phyloP scores from a whole-genome alignment of 108 stramenopile genomes.

The Cylindrotheca fusiformis region DNA sequence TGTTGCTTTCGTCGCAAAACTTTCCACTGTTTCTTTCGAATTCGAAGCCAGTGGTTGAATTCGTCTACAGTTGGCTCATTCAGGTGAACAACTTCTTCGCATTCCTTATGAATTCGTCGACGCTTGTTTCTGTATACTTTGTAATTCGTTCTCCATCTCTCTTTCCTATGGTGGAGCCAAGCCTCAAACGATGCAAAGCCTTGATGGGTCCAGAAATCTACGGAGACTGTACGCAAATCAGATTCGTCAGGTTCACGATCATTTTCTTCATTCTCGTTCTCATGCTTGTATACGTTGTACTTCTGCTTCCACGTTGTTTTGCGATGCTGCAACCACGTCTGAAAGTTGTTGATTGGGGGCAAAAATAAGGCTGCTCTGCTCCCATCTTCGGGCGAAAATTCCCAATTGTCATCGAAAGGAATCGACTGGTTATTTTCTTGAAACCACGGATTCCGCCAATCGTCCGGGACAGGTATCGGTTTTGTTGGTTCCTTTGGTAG shows the following conservation, averaged over 20 bases:
- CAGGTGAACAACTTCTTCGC: conserved; percentile 63
- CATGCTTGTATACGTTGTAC: conserved; percentile 37
- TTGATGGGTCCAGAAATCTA: conserved; percentile 67
- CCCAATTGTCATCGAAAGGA: conserved; percentile 45
- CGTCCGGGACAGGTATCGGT: neutral
- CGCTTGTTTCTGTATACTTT: conserved; percentile 54
- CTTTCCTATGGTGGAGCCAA: conserved; percentile 45
- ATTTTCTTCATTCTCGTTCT: conserved; percentile 21
- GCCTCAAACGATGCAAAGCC: conserved; percentile 54
- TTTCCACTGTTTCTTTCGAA: conserved; percentile 70
- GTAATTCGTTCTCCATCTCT: conserved; percentile 60
- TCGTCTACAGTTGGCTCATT: conserved; percentile 7
- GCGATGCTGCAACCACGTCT: conserved; percentile 42
- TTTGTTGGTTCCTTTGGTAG: neutral
- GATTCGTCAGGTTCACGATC: conserved; percentile 1
- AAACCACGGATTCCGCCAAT: conserved; percentile 25
- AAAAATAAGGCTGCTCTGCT: conserved; percentile 24
- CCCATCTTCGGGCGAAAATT: conserved; percentile 49
- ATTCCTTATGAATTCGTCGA: conserved; percentile 51
- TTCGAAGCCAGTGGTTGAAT: conserved; percentile 60
- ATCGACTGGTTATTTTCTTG: conserved; percentile 5
- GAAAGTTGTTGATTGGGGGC: conserved; percentile 19
- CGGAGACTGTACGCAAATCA: conserved; percentile 18
- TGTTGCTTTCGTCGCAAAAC: conserved; percentile 60
- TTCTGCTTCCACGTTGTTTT: conserved; percentile 51